These are phyloP conservation scores for Aspergillus sp. DNA, from an alignment of 2,329 filamentous ascomycete species.

Conservation along the genomic window DNA sequence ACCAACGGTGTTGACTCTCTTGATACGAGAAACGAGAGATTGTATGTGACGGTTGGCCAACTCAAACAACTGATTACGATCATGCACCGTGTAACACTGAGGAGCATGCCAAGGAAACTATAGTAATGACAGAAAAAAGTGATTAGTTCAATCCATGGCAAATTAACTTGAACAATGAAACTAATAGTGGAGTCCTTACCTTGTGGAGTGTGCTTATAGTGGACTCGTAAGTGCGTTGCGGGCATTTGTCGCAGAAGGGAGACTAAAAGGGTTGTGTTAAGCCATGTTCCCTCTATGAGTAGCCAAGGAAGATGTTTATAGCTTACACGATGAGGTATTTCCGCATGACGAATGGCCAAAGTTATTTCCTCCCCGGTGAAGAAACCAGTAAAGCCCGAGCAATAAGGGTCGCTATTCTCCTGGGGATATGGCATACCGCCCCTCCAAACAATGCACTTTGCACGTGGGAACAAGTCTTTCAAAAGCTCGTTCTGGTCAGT, in stretches of 20 bases:
- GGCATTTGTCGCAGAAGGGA: constrained; percentile 49
- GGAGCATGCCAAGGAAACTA: constrained; percentile 53
- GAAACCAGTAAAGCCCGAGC: constrained; percentile 53
- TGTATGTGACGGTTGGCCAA: constrained; percentile 58
- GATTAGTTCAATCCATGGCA: neutral
- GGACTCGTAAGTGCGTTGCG: constrained; percentile 54
- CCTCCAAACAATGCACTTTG: constrained; percentile 51
- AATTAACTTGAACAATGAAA: neutral
- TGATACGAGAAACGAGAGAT: constrained; percentile 66
- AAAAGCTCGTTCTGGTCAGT: constrained; percentile 52
- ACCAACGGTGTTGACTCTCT: constrained; percentile 41
- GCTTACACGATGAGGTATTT: constrained; percentile 51
- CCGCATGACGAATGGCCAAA: constrained; percentile 47
- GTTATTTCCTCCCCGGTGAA: constrained; percentile 52
- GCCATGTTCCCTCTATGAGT: neutral
- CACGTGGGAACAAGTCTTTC: constrained; percentile 51
- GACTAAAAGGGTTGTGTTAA: constrained; percentile 36
- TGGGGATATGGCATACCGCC: constrained; percentile 34
- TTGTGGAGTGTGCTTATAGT: constrained; percentile 54
- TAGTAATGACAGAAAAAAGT: constrained; percentile 10
- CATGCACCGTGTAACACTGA: constrained; percentile 46
- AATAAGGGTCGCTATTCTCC: constrained; percentile 44
- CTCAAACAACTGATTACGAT: constrained; percentile 48
- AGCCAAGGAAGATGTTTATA: neutral
- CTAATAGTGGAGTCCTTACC: constrained; percentile 25